Percentiles rank a stretch among this genome's conserved stretches.
These are phyloP conservation scores for Xylaria palmicola DNA, from an alignment of 495 filamentous ascomycete genomes.

Conservation along the genomic window DNA sequence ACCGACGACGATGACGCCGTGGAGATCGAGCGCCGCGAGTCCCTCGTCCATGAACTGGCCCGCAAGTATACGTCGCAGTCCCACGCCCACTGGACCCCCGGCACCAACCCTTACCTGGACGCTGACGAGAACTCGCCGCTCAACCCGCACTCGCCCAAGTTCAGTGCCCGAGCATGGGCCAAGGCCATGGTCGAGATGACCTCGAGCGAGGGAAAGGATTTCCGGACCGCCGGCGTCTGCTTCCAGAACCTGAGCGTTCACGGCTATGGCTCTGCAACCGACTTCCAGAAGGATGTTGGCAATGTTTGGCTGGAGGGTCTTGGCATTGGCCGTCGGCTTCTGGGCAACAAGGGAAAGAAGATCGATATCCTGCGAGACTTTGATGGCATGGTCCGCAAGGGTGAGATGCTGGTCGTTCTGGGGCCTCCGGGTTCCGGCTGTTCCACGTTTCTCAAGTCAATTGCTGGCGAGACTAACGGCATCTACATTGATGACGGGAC, in stretches of 20 bases:
- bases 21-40: conserved; percentile 41
- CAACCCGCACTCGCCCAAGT: conserved; percentile 54
- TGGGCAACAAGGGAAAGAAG: conserved; percentile 57
- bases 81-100: conserved; percentile 30
- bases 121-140: conserved; percentile 42
- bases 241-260: conserved; percentile 70
- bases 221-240: conserved; percentile 52
- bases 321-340: conserved; percentile 43
- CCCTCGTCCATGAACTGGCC: conserved; percentile 46
- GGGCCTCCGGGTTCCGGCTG: conserved; percentile 78
- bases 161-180: conserved; percentile 54
- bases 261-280: conserved; percentile 72
- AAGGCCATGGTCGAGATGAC: conserved; percentile 52
- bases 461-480: conserved; percentile 74
- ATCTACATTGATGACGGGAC: conserved; percentile 63
- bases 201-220: conserved; percentile 40
- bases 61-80: conserved; percentile 46
- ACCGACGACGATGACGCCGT: conserved; percentile 40
- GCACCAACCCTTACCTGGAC: conserved; percentile 38
- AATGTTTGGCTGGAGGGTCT: conserved; percentile 61
- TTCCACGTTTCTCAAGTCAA: conserved; percentile 76
- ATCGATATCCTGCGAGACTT: conserved; percentile 79
- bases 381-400: conserved; percentile 70
- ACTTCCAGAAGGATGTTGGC: conserved; percentile 75
- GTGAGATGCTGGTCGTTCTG: conserved; percentile 79